Base-by-base conservation (phyloP, 129 eudicot genomes). In the Glebionis coronaria region DNA sequence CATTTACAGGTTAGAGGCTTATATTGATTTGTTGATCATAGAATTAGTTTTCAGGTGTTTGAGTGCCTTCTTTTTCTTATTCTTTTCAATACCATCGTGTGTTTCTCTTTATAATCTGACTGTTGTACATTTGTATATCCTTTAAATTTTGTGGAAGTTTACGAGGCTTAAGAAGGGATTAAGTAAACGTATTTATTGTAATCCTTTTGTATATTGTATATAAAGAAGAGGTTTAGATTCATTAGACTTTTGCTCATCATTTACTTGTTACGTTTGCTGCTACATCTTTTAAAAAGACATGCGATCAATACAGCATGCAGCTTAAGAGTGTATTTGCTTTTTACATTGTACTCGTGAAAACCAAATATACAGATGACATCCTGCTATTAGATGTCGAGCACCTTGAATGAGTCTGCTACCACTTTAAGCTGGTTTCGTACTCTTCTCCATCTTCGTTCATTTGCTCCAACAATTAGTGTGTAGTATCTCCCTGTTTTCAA, bases 391-490 rank as follows among this genome's bases (percentile, higher is more conserved):
- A 91, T 85, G 64, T 88, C 96, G 10, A 91, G 76, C 77, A 91
- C 94, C 71, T 71, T 85, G 83, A 91, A 88, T 1, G 97, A 88
- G 55, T 87, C 97, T 6, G 97, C 97, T 51, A 91, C 95, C 69
- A 91, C 93, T 83, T 91, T 91, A 60, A 91, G 93, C 84, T 84
- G 67, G 81, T 91, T 77, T 44, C 95, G 62, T 23, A 81, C 80
- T 76, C 86, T 83, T 75, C 73, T 88, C 96, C 97, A 91, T 64
- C 96, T 71, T 68, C 97, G 81, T 27, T 87, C 93, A 40, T 88
- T 91, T 54, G 97, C 93, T 77, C 94, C 88, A 12, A 91, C 97
- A 28, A 86, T 81, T 68, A 91, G 75, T n/a, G 96, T 91, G 70
- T 91, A 91, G 66, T 81, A 88, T 85, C 97, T 85, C 57, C 97